phyloP scores from a whole-genome alignment of 441 rosid species.

The Populus hybrid region DNA sequence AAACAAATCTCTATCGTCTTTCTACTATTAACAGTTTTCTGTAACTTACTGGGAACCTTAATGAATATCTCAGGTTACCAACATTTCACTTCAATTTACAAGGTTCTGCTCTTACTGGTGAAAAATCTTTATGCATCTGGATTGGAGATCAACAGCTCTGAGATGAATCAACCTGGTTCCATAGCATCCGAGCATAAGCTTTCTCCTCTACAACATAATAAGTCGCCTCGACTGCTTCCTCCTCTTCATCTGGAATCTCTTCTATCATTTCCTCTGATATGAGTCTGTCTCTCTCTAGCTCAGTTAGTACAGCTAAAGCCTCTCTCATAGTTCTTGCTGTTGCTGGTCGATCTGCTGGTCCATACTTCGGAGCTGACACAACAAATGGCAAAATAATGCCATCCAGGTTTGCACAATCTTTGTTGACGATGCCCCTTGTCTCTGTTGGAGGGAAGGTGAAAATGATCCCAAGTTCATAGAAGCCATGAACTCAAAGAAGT shows the following conservation, averaged over 20 bases:
- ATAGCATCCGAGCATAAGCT: constrained; percentile 65
- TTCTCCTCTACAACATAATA: constrained; percentile 50
- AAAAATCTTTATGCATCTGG: not conserved
- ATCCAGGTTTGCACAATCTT: constrained; percentile 40
- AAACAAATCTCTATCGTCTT: not conserved
- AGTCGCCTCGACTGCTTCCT: constrained; percentile 41
- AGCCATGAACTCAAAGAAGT: too few species aligned
- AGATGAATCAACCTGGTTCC: constrained; percentile 70
- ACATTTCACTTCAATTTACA: not conserved
- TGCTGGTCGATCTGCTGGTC: constrained; percentile 68
- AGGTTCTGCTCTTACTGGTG: not conserved
- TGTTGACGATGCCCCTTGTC: constrained; percentile 19
- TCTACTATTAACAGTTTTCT: not conserved
- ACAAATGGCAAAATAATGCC: constrained; percentile 68
- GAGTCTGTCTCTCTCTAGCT: constrained; percentile 31
- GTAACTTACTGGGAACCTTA: not conserved
- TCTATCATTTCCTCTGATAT: constrained; percentile 49
- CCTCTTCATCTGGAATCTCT: constrained; percentile 56
- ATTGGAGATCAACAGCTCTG: constrained; percentile 33
- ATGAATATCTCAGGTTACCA: not conserved
- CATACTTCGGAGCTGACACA: constrained; percentile 78
- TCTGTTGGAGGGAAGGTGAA: constrained; percentile 68
- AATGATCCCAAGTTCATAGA: constrained; percentile 73
- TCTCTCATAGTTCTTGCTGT: constrained; percentile 75
- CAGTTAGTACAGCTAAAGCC: constrained; percentile 43